Conservation (phyloP, 2,329 filamentous ascomycete genomes). For the Calonectria naviculata region DNA sequence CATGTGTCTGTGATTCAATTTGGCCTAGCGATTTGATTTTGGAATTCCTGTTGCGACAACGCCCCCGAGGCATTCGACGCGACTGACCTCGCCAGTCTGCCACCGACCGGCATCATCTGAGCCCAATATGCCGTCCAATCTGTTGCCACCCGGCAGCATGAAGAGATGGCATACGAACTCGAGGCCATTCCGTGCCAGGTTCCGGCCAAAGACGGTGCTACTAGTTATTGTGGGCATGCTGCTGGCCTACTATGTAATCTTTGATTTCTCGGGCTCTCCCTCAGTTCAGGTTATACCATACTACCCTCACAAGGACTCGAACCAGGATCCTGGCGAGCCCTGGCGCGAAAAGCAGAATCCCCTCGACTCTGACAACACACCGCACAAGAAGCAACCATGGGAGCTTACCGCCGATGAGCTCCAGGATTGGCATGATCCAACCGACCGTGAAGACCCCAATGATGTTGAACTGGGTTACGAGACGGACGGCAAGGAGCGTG, state of each 20-base stretch:
- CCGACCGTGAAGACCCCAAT: slow-evolving; percentile 48
- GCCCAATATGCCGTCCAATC: not conserved
- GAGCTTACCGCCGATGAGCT: slow-evolving; percentile 50
- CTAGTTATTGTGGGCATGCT: slow-evolving; percentile 52
- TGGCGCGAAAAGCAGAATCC: slow-evolving; percentile 17
- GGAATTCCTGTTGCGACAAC: slow-evolving; percentile 18
- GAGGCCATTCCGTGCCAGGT: slow-evolving; percentile 46
- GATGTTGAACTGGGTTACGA: slow-evolving; percentile 50
- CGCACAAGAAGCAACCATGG: slow-evolving; percentile 42
- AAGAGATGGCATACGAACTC: slow-evolving; percentile 48
- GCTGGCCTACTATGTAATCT: slow-evolving; percentile 57
- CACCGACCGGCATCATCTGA: not conserved
- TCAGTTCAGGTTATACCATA: slow-evolving; percentile 48
- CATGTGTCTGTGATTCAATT: slow-evolving; percentile 34
- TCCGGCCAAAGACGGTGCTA: slow-evolving; percentile 55
- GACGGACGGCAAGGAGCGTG: slow-evolving; percentile 48
- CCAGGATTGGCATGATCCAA: slow-evolving; percentile 48
- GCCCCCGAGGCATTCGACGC: slow-evolving; percentile 6
- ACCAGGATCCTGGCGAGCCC: slow-evolving; percentile 2
- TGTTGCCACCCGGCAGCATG: slow-evolving; percentile 33
- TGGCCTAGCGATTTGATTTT: slow-evolving; percentile 8
- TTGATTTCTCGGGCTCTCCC: slow-evolving; percentile 46
- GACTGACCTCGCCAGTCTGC: slow-evolving; percentile 14
- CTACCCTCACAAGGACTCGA: slow-evolving; percentile 21
- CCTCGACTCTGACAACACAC: slow-evolving; percentile 9